These are phyloP conservation scores for Globisporangium yorkense DNA, from an alignment of 352 stramenopile genomes.

Conservation along the genomic window DNA sequence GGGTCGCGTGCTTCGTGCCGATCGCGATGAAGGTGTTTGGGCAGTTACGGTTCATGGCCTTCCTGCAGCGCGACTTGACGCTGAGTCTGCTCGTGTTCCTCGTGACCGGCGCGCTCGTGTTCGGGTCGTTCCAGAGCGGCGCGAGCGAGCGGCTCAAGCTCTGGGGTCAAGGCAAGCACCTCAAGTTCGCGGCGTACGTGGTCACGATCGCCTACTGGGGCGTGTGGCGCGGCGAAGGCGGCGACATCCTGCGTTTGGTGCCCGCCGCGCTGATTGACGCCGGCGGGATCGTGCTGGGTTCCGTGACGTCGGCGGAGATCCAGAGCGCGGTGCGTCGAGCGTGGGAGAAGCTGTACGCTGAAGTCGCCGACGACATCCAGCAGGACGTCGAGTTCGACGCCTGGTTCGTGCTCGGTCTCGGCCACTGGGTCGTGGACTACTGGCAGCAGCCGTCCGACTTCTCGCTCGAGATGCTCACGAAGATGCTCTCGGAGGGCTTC, in stretches of 20 bases:
- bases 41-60: constrained; percentile 68
- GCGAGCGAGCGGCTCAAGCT: constrained; percentile 27
- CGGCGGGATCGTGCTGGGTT: constrained; percentile 21
- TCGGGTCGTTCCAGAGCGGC: constrained; percentile 21
- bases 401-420: constrained; percentile 63
- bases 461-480: constrained; percentile 59
- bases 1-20: constrained; percentile 41
- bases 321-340: constrained; percentile 3
- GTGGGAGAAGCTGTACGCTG: constrained; percentile 6
- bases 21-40: constrained; percentile 68
- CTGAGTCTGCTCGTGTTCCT: constrained; percentile 31
- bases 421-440: constrained; percentile 71
- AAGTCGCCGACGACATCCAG: constrained; percentile 34
- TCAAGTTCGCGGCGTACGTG: constrained; percentile 62
- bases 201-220: constrained; percentile 56
- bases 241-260: constrained; percentile 41
- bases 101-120: constrained; percentile 29
- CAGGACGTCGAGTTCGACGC: constrained; percentile 60
- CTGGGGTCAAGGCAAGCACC: constrained; percentile 58
- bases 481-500: constrained; percentile 55
- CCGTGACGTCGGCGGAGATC: constrained; percentile 23
- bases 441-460: constrained; percentile 80
- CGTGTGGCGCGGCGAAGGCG: constrained; percentile 40
- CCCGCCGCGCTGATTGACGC: constrained; percentile 61
- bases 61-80: constrained; percentile 47